These are phyloP conservation scores for Rhodotorula sp. DNA, from an alignment of 1,284 basidiomycete genomes.

Conservation along the genomic window DNA sequence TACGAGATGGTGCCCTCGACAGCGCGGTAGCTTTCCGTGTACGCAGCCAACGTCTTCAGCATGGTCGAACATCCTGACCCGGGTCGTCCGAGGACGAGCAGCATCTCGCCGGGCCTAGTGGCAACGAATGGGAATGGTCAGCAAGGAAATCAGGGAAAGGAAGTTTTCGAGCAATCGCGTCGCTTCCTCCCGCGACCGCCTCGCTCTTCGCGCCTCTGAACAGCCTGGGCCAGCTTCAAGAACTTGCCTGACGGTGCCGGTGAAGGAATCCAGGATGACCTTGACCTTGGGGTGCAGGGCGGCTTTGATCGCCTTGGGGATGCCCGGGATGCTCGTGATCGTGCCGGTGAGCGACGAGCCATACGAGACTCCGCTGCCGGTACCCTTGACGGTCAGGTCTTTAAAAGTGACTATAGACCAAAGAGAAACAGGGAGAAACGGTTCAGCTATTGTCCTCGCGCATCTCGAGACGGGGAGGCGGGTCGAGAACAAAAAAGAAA, in stretches of 20 bases:
- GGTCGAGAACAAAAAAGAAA: slow-evolving; percentile 26
- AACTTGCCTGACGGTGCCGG: slow-evolving; percentile 52
- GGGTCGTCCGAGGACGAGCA: slow-evolving; percentile 56
- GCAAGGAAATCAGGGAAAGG: too few relatives aligned
- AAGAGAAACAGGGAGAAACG: too few relatives aligned
- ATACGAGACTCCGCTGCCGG: slow-evolving; percentile 37
- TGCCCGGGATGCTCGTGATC: slow-evolving; percentile 17
- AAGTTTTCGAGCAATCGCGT: too few relatives aligned
- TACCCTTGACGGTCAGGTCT: slow-evolving; percentile 39
- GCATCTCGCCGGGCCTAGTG: slow-evolving; percentile 58
- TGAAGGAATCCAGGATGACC: slow-evolving; percentile 55
- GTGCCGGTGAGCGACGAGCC: slow-evolving; percentile 30
- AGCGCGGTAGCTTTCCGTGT: slow-evolving; percentile 55
- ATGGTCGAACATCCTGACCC: slow-evolving; percentile 61
- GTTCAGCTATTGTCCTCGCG: not conserved
- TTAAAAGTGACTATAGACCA: slow-evolving; percentile 38
- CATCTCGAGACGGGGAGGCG: not conserved
- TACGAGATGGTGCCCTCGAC: slow-evolving; percentile 51
- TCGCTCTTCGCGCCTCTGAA: not conserved
- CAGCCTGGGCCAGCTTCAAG: not conserved
- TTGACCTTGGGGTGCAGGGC: slow-evolving; percentile 34
- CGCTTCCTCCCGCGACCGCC: too few relatives aligned
- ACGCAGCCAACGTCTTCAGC: slow-evolving; percentile 58
- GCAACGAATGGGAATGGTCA: not conserved
- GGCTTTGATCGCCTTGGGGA: slow-evolving; percentile 24